Percentiles rank a stretch among this genome's conserved stretches.
phyloP scores from a whole-genome alignment of 148 eudicot genomes.

The Beta vulgaris region DNA sequence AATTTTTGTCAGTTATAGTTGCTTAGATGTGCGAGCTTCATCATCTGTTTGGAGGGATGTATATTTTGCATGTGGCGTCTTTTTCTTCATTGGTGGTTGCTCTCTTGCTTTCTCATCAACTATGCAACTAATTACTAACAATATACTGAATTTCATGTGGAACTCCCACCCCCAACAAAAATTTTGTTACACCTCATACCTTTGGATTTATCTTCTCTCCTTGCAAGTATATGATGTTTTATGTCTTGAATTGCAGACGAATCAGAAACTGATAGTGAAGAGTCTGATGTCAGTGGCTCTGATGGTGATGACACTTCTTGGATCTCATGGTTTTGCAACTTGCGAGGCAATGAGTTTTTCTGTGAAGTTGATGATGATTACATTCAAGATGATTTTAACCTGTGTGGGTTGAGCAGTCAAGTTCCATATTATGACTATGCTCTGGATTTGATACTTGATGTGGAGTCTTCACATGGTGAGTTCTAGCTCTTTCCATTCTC shows the following conservation, averaged over 20 bases:
- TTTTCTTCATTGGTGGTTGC: background rate
- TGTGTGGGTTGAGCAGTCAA: conserved; percentile 77
- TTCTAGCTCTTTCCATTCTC: background rate
- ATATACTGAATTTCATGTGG: too few relatives aligned
- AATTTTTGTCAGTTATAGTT: background rate
- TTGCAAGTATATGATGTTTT: conserved; percentile 1
- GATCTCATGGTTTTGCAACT: conserved; percentile 80
- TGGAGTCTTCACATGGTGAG: conserved; percentile 73
- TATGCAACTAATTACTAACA: too few relatives aligned
- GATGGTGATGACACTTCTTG: conserved; percentile 81
- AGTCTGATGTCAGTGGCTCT: conserved; percentile 75
- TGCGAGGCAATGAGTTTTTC: conserved; percentile 71
- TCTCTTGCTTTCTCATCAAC: background rate
- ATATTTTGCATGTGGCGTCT: background rate
- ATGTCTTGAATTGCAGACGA: conserved; percentile 42
- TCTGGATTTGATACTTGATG: conserved; percentile 67
- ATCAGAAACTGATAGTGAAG: conserved; percentile 75
- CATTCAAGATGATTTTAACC: conserved; percentile 77
- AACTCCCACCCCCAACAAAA: too few relatives aligned
- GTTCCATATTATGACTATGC: conserved; percentile 81
- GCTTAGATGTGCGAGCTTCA: background rate
- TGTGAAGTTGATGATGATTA: conserved; percentile 84
- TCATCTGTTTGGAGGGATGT: background rate
- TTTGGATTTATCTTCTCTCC: background rate
- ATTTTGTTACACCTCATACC: background rate